Evolutionary conservation across 164 flowering plant species (phyloP).

Genomic region (Magnolia kwangsiensis): DNA sequence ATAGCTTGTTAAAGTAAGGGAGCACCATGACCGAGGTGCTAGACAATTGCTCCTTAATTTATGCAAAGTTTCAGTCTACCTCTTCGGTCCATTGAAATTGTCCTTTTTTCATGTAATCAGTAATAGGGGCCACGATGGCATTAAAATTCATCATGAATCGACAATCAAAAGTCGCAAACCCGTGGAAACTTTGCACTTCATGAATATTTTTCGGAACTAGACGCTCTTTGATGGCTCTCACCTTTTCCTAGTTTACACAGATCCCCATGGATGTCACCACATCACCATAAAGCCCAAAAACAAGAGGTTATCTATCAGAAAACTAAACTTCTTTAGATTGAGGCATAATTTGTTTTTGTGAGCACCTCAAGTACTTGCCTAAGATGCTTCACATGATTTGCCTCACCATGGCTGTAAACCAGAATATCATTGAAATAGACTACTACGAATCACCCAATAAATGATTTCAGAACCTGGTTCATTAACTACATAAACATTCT

Average conservation of each 20-base stretch:
- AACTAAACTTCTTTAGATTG: too few relatives aligned
- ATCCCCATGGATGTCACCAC: neutral
- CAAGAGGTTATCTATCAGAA: too few relatives aligned
- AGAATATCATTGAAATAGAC: too few relatives aligned
- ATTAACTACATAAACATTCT: slow-evolving; percentile 6
- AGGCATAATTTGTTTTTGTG: too few relatives aligned
- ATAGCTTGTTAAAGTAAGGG: neutral
- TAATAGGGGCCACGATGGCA: neutral
- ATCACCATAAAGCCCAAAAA: slow-evolving; percentile 6
- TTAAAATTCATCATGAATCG: slow-evolving; percentile 5
- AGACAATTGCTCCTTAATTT: neutral
- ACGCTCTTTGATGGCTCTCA: slow-evolving; percentile 6
- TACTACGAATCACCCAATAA: neutral
- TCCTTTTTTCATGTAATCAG: neutral
- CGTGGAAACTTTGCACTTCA: slow-evolving; percentile 9
- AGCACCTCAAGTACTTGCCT: too few relatives aligned
- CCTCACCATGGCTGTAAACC: too few relatives aligned
- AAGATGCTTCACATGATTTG: too few relatives aligned
- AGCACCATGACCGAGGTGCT: neutral
- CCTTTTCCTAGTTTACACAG: slow-evolving; percentile 3
- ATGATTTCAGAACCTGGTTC: neutral
- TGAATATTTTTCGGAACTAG: neutral
- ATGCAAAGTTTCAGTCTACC: neutral
- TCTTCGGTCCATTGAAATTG: neutral
- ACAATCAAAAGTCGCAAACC: slow-evolving; percentile 3